Evolutionary conservation across 2,329 filamentous ascomycete species (phyloP).

Genomic region (Beauveria caledonica): DNA sequence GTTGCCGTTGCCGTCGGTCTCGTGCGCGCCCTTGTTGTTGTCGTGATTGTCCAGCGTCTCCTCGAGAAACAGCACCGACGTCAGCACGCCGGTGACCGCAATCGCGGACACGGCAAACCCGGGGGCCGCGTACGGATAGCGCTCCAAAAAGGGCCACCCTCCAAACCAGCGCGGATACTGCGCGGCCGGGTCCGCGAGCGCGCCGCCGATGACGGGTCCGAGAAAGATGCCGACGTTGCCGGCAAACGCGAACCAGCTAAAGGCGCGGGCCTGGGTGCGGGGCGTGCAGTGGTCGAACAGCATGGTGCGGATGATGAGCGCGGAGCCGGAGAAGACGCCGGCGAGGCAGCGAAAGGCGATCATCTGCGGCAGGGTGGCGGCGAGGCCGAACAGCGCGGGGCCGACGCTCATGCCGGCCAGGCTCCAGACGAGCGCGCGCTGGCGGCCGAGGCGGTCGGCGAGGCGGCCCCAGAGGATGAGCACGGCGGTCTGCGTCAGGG

Average conservation of each 20-base stretch:
- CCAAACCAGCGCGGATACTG: slow-evolving; percentile 53
- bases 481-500: slow-evolving; percentile 65
- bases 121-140: slow-evolving; percentile 46
- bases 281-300: slow-evolving; percentile 63
- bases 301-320: slow-evolving; percentile 71
- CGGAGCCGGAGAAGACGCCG: slow-evolving; percentile 65
- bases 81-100: slow-evolving; percentile 43
- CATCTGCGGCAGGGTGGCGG: slow-evolving; percentile 64
- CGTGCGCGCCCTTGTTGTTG: slow-evolving; percentile 18
- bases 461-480: slow-evolving; percentile 65
- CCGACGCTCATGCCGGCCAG: slow-evolving; percentile 54
- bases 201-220: slow-evolving; percentile 62
- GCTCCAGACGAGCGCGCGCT: slow-evolving; percentile 62
- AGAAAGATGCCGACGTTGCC: slow-evolving; percentile 68
- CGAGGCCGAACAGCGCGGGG: slow-evolving; percentile 60
- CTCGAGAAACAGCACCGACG: slow-evolving; percentile 48
- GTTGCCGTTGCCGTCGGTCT: neutral
- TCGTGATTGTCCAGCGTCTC: slow-evolving; percentile 54
- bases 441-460: slow-evolving; percentile 59
- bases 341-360: slow-evolving; percentile 61
- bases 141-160: slow-evolving; percentile 34
- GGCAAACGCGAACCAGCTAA: slow-evolving; percentile 68
- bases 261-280: slow-evolving; percentile 63
- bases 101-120: slow-evolving; percentile 50
- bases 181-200: slow-evolving; percentile 56